These are phyloP conservation scores for Firmiana major DNA, from an alignment of 345 rosid species.

Conservation along the genomic window DNA sequence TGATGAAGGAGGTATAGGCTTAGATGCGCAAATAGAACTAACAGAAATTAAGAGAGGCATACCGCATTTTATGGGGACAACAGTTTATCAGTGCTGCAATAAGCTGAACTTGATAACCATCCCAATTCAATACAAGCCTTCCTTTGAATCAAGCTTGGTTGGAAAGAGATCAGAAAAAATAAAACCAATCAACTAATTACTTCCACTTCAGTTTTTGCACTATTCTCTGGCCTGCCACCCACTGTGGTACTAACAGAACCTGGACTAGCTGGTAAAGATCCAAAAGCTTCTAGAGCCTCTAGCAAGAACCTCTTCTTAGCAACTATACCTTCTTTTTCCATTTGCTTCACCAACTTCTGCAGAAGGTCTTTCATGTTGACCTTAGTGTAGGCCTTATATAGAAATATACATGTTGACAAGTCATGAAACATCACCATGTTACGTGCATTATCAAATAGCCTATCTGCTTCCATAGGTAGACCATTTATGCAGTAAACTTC, in stretches of 20 bases:
- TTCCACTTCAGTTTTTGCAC: slow-evolving; percentile 22
- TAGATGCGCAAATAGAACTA: not conserved
- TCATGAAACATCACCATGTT: slow-evolving; percentile 39
- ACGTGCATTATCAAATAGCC: slow-evolving; percentile 45
- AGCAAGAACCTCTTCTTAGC: slow-evolving; percentile 80
- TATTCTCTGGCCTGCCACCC: slow-evolving; percentile 15
- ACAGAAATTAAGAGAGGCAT: not conserved
- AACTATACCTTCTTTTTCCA: slow-evolving; percentile 75
- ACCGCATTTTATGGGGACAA: not conserved
- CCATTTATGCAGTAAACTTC: slow-evolving; percentile 76
- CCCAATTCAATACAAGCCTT: slow-evolving; percentile 10
- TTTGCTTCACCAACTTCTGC: slow-evolving; percentile 52
- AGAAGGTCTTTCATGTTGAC: slow-evolving; percentile 67
- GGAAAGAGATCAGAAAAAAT: slow-evolving; percentile 8
- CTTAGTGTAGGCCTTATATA: slow-evolving; percentile 74
- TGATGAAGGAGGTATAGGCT: not conserved
- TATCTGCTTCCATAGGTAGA: slow-evolving; percentile 67
- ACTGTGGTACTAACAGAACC: slow-evolving; percentile 25
- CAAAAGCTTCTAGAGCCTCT: slow-evolving; percentile 66
- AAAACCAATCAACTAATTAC: not conserved
- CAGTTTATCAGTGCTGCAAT: not conserved
- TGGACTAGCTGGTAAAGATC: slow-evolving; percentile 33
- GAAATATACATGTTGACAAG: slow-evolving; percentile 75
- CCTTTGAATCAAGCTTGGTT: slow-evolving; percentile 2
- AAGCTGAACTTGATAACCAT: not conserved